Evolutionary conservation across 1,284 basidiomycete genomes (phyloP).

Genomic region (Inonotus hispidus): DNA sequence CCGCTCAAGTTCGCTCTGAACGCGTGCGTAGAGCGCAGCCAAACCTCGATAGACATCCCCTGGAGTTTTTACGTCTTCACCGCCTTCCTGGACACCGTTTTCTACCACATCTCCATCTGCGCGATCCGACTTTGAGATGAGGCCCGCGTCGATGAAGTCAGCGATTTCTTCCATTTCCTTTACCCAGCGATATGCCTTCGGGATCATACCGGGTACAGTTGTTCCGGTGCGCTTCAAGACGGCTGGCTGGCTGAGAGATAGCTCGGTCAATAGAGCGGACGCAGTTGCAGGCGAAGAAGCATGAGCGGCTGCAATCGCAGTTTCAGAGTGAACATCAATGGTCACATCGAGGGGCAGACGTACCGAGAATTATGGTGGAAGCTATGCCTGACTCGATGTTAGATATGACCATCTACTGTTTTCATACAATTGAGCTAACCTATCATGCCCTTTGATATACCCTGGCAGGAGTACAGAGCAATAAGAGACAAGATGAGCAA

Average conservation of each 20-base stretch:
- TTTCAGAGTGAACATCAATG: neutral
- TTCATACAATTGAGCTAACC: slow-evolving; percentile 20
- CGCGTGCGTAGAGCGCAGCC: slow-evolving; percentile 34
- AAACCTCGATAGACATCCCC: slow-evolving; percentile 40
- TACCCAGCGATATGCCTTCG: slow-evolving; percentile 56
- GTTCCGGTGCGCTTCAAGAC: slow-evolving; percentile 37
- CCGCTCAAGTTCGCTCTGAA: slow-evolving; percentile 36
- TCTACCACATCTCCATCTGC: neutral
- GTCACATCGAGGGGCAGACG: slow-evolving; percentile 16
- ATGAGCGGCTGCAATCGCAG: slow-evolving; percentile 40
- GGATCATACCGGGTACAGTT: slow-evolving; percentile 43
- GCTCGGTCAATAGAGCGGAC: slow-evolving; percentile 44
- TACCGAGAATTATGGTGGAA: slow-evolving; percentile 53
- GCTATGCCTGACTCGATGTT: slow-evolving; percentile 32
- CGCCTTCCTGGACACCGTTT: neutral
- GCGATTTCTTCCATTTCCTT: slow-evolving; percentile 60
- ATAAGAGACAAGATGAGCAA: neutral
- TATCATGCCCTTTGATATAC: slow-evolving; percentile 50
- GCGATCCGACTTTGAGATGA: neutral
- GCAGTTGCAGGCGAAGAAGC: slow-evolving; percentile 54
- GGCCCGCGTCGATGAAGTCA: slow-evolving; percentile 38
- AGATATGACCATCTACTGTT: neutral
- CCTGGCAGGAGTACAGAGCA: slow-evolving; percentile 30
- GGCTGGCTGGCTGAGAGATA: slow-evolving; percentile 41
- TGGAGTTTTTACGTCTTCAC: slow-evolving; percentile 31